Base-by-base conservation (phyloP, 1,284 basidiomycete genomes). In the Leucoagaricus sp. region DNA sequence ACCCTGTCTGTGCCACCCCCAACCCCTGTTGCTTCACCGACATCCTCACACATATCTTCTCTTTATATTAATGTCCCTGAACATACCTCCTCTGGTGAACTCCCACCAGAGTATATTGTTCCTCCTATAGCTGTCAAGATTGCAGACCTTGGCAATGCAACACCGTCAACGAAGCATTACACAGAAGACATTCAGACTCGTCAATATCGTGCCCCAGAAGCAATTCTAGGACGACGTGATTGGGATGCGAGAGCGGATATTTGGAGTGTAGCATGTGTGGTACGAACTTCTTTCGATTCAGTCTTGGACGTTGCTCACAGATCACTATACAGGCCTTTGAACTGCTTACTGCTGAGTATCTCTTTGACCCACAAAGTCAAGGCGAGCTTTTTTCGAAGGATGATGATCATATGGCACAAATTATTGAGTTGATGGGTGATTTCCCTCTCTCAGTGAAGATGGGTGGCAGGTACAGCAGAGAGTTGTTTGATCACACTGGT, bases 161-260 rank as follows among this genome's bases (percentile, higher is more conserved):
- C 92, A 23, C 89, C 88, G 1, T 86, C 86, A 15, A 88, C 83
- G 66, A 84, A 86, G 62, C 94, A 95, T 69, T 96, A 85, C 67
- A 95, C 93, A 9, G 93, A 96, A 67, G 94, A 96, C 69, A 96
- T 96, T 61, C 94, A 96, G 74, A 96, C 94, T 33, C 82, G 94
- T 29, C 94, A 96, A 69, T 96, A 96, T 70, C 88, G 94, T 58
- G 85, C 89, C 31, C 94, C 94, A 4, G 94, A 96, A 70, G 94
- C 93, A 45, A 95, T 96, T 64, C 75, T 96, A 15, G 94, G 94
- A 23, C 81, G 85, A 50, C 85, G 84, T 38, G 93, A 94, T 67
- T 96, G 94, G 94, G 91, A 89, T 58, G 78, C 85, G 26, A 84
- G 84, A 46, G 94, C 86, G 21, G 94, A 96, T 71, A 82, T 96